Evolutionary conservation across 2,329 filamentous ascomycete species (phyloP).

Genomic region (Colletotrichum sansevieriae): DNA sequence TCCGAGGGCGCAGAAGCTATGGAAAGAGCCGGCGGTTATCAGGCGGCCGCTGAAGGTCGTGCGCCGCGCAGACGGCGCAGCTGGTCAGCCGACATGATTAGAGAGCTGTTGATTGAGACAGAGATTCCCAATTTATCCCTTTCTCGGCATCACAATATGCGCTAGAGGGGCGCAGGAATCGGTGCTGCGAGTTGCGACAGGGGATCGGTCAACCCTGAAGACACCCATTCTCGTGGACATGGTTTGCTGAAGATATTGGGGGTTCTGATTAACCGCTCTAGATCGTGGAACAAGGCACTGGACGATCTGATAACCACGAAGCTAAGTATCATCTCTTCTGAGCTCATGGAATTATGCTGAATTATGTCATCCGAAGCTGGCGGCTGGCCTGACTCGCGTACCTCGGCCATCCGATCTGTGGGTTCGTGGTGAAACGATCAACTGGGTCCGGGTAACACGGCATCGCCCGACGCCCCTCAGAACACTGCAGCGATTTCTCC

Average conservation of each 20-base stretch:
- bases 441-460: slow-evolving; percentile 19
- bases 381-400: slow-evolving; percentile 10
- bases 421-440: slow-evolving; percentile 15
- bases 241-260: too few species aligned
- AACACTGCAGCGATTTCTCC: slow-evolving; percentile 6
- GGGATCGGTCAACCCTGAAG: neutral
- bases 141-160: neutral
- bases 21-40: neutral
- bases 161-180: slow-evolving; percentile 10
- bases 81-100: neutral
- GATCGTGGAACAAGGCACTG: too few species aligned
- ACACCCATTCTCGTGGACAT: too few species aligned
- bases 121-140: slow-evolving; percentile 6
- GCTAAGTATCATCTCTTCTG: too few species aligned
- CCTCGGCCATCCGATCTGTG: slow-evolving; percentile 4
- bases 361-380: slow-evolving; percentile 5
- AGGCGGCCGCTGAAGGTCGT: neutral
- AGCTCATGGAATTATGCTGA: neutral
- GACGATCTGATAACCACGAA: too few species aligned
- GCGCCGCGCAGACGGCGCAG: neutral
- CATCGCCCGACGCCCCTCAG: neutral
- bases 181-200: neutral
- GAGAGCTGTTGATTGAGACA: neutral
- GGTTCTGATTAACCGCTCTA: too few species aligned
- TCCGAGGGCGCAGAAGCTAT: neutral